These are phyloP conservation scores for Ophiostoma piceae DNA, from an alignment of 2,329 filamentous ascomycete genomes.

Conservation along the genomic window DNA sequence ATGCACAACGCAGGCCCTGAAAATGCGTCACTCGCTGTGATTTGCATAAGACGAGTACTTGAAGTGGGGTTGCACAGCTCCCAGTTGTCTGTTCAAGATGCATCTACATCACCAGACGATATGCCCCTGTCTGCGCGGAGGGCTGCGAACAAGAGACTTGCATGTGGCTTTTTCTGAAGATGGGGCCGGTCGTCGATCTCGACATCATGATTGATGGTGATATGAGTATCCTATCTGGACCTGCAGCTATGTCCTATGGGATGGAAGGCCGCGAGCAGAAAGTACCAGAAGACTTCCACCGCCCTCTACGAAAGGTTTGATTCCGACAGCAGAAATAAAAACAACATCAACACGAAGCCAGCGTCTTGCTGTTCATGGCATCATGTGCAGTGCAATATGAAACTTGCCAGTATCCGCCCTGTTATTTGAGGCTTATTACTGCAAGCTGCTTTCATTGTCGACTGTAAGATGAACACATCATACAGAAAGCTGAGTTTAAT, in stretches of 20 bases:
- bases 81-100: background rate
- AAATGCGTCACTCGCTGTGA: background rate
- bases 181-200: background rate
- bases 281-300: too few relatives aligned
- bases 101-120: background rate
- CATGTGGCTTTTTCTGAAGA: background rate
- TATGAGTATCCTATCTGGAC: background rate
- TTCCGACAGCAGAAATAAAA: too few relatives aligned
- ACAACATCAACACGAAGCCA: background rate
- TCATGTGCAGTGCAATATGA: background rate
- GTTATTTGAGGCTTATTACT: background rate
- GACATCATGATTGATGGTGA: background rate
- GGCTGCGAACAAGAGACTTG: background rate
- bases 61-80: background rate
- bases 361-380: conserved; percentile 1
- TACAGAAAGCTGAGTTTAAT: background rate
- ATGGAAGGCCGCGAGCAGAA: background rate
- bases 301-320: too few relatives aligned
- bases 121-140: background rate
- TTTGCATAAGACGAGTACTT: background rate
- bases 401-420: background rate
- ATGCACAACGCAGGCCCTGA: background rate
- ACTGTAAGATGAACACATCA: background rate
- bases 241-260: background rate
- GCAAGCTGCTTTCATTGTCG: background rate